Evolutionary conservation across 805 yeast species (phyloP).

Genomic region (Candida suzukii): DNA sequence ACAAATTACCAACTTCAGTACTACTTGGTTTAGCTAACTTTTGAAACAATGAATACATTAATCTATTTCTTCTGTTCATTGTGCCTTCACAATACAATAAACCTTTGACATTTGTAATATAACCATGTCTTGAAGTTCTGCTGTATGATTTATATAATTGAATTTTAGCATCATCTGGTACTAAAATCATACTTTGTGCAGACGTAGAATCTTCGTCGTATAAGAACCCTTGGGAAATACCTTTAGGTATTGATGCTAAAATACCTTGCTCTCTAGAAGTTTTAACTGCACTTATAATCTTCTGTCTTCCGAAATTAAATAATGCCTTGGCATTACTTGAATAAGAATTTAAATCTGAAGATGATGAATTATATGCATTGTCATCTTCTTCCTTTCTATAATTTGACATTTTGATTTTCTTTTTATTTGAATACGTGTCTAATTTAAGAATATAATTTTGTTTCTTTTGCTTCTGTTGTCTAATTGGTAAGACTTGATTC

Average conservation of each 20-base stretch:
- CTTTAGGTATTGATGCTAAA: constrained; percentile 38
- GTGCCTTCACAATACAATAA: constrained; percentile 64
- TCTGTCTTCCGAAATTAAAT: constrained; percentile 26
- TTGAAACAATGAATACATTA: constrained; percentile 61
- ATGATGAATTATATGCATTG: background rate
- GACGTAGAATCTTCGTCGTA: constrained; percentile 9
- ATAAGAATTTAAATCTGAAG: background rate
- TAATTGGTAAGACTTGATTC: too few relatives aligned
- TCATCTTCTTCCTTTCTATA: background rate
- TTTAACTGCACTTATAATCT: constrained; percentile 40
- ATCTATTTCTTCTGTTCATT: constrained; percentile 61
- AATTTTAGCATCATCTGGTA: constrained; percentile 56
- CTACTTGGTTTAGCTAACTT: constrained; percentile 45
- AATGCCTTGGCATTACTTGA: constrained; percentile 6
- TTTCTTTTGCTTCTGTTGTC: too few relatives aligned
- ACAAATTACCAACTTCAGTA: constrained; percentile 22
- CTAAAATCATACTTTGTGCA: constrained; percentile 8
- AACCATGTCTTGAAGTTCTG: constrained; percentile 28
- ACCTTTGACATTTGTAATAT: constrained; percentile 62
- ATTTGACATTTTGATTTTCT: too few relatives aligned
- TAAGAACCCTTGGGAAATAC: constrained; percentile 23
- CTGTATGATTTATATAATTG: constrained; percentile 54
- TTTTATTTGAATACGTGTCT: too few relatives aligned
- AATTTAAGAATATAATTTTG: too few relatives aligned
- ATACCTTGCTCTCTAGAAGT: constrained; percentile 43